Evolutionary conservation across 306 rosid genomes (phyloP).

Genomic region (Bauhinia variegata): DNA sequence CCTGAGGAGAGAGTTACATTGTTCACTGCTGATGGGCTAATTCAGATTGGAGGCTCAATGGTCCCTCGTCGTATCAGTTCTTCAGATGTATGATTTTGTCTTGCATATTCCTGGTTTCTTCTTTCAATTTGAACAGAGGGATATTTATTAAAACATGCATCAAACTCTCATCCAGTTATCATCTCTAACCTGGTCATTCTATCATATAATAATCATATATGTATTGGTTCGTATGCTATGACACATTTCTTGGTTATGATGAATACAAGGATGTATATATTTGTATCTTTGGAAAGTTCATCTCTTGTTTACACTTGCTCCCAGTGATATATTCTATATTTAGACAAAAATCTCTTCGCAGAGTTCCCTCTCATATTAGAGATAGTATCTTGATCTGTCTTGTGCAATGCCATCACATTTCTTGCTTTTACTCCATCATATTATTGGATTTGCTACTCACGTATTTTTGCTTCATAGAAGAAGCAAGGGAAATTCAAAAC

Average conservation of each 20-base stretch:
- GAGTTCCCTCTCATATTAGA: neutral
- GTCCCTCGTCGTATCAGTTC: slow-evolving; percentile 69
- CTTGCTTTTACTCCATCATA: slow-evolving; percentile 28
- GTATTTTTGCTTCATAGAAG: slow-evolving; percentile 56
- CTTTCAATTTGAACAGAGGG: slow-evolving; percentile 6
- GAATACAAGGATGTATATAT: neutral
- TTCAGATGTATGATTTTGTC: slow-evolving; percentile 57
- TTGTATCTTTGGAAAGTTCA: neutral
- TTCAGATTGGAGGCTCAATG: slow-evolving; percentile 91
- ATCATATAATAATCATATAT: neutral
- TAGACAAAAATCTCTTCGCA: neutral
- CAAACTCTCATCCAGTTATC: neutral
- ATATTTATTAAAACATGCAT: neutral
- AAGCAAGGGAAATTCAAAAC: slow-evolving; percentile 67
- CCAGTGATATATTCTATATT: slow-evolving; percentile 8
- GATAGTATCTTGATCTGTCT: slow-evolving; percentile 14
- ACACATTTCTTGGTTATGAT: slow-evolving; percentile 6
- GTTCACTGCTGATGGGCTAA: slow-evolving; percentile 88
- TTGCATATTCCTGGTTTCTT: neutral
- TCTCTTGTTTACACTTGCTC: slow-evolving; percentile 18
- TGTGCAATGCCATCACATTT: slow-evolving; percentile 29
- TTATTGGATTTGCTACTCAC: slow-evolving; percentile 33
- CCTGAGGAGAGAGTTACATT: slow-evolving; percentile 77
- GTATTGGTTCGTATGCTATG: slow-evolving; percentile 1
- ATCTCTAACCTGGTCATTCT: neutral